Percentiles rank a stretch among this genome's conserved stretches.
phyloP scores from a whole-genome alignment of 2,329 filamentous ascomycete genomes.

The Botrytis fabae region DNA sequence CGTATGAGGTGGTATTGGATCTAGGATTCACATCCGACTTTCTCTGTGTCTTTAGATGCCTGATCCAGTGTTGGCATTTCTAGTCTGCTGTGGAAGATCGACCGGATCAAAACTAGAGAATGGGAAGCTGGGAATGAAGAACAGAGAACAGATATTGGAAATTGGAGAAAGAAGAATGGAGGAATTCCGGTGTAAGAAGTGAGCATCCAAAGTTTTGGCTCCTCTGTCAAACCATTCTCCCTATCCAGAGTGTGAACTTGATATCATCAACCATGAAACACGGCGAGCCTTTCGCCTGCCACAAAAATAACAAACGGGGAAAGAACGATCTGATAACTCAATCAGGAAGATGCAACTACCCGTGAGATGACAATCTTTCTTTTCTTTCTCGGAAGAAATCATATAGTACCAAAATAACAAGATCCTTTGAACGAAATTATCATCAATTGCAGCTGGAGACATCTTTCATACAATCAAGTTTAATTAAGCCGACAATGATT shows the following conservation, averaged over 20 bases:
- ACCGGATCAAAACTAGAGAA: background rate
- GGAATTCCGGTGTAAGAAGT: background rate
- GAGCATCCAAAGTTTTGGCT: slow-evolving; percentile 4
- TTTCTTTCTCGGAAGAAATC: background rate
- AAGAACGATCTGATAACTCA: slow-evolving; percentile 2
- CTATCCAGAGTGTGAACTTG: background rate
- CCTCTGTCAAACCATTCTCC: background rate
- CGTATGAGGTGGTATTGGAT: background rate
- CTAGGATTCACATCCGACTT: background rate
- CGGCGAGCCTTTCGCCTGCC: background rate
- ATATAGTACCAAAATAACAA: background rate
- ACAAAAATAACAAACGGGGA: background rate
- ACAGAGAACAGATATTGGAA: background rate
- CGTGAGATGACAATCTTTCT: background rate
- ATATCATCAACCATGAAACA: background rate
- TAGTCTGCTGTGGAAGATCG: background rate
- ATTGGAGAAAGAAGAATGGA: background rate
- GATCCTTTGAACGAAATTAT: background rate
- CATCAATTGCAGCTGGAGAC: background rate
- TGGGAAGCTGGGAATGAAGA: background rate
- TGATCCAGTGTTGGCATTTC: background rate
- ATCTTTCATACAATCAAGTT: background rate
- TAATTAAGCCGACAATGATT: background rate
- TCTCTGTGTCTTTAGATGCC: background rate
- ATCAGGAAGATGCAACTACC: slow-evolving; percentile 14